Evolutionary conservation across 306 rosid species (phyloP), one percentile per base, ranked within the genome.

Genomic region (Inga leiocalycina): DNA sequence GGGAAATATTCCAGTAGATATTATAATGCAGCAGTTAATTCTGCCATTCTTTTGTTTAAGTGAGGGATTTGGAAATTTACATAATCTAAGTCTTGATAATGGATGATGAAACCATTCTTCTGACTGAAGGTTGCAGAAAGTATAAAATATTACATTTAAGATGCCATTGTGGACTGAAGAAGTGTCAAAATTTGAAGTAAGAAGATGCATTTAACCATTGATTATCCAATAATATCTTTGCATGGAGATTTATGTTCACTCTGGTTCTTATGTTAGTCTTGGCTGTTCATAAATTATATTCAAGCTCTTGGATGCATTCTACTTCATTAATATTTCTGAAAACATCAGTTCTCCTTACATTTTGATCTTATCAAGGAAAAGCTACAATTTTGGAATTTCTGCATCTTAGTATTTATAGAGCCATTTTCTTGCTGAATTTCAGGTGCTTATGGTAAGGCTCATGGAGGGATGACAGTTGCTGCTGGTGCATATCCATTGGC

Each of bases 391-490:
- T 59, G 56, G 66, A 52, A 48, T 67, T 83, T 77, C 15, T 79
- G 77, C 44, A n/a, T 52, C 52, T 70, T 84, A 37, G 64, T 86
- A 75, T 73, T 86, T 75, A 81, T 19, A 19, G 66, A 45, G 48
- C 39, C 44, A 75, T 30, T 74, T 30, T 71, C 48, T n/a, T 35
- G 32, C 52, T 85, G 77, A 48, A 78, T 74, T 83, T 71, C 83
- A 93, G 98, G 93, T 87, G 88, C 91, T 86, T 88, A 89, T 84
- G 89, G 89, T 41, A 92, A 87, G 86, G 85, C 81, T 88, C 94
- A 92, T 67, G 97, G 92, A 73, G 91, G 93, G 22, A 79, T 87
- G 85, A 66, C 81, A 12, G 85, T 82, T 81, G 86, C 88, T 59
- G 54, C 91, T 75, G 76, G 88, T 78, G 88, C 93, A 54, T 81